Conservation (phyloP, 495 filamentous ascomycete genomes). For the Penicillium paradoxum region DNA sequence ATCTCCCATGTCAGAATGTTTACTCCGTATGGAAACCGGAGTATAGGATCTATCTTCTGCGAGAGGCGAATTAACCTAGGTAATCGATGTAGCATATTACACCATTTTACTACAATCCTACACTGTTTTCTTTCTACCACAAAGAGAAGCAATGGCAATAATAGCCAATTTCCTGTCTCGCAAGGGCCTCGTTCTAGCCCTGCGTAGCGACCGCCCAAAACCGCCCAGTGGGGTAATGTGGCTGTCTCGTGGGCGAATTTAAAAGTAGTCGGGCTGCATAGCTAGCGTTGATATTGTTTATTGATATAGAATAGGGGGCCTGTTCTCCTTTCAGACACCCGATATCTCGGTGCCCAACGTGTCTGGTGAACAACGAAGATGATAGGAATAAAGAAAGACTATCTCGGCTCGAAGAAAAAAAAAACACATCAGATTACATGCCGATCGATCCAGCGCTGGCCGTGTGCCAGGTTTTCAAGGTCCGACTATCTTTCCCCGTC, state of each 20-base stretch:
- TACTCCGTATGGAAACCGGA: neutral
- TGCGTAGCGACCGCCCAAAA: conserved; percentile 2
- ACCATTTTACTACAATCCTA: neutral
- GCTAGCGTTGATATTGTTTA: conserved; percentile 2
- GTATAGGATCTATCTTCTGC: neutral
- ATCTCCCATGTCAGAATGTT: neutral
- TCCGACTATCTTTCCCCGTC: conserved; percentile 1
- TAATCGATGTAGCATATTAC: neutral
- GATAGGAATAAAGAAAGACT: neutral
- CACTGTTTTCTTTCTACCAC: neutral
- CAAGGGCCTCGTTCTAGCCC: conserved; percentile 7
- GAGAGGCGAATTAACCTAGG: too few species aligned
- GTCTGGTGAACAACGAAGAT: neutral
- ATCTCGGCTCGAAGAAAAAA: neutral
- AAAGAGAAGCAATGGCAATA: neutral
- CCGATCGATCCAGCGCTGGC: conserved; percentile 2
- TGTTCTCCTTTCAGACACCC: neutral
- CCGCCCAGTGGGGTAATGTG: conserved; percentile 9
- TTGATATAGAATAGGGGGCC: neutral
- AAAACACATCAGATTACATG: neutral
- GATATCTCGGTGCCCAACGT: conserved; percentile 3
- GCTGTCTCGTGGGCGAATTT: neutral
- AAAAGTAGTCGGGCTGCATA: neutral
- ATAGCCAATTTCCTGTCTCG: neutral
- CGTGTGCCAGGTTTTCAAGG: neutral